phyloP scores from a whole-genome alignment of 2,329 filamentous ascomycete genomes.

The Paecilomyces formosus region DNA sequence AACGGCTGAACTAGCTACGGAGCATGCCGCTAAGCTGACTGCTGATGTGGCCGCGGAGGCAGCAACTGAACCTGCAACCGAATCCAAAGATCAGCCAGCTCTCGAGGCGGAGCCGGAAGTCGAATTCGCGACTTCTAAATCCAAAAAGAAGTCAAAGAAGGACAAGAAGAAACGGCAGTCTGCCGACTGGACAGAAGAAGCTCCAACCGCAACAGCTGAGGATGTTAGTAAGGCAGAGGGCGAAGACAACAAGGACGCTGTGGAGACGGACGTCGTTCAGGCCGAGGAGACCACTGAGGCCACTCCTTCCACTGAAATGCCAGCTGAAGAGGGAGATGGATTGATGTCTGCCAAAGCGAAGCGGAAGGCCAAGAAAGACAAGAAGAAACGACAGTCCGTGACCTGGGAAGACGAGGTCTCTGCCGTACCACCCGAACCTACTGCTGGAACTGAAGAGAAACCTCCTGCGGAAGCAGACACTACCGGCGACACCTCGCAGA shows the following conservation, averaged over 20 bases:
- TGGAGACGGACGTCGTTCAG: not conserved
- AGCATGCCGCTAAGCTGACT: not conserved
- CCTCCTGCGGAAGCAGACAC: not conserved
- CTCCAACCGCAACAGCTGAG: not conserved
- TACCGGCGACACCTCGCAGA: not conserved
- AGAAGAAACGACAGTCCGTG: conserved; percentile 25
- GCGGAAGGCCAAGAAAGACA: conserved; percentile 44
- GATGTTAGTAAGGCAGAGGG: not conserved
- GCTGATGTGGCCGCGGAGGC: not conserved
- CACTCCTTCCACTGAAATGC: too few species aligned
- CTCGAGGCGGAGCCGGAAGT: not conserved
- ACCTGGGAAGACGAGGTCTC: conserved; percentile 14
- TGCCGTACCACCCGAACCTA: conserved; percentile 3
- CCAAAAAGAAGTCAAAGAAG: conserved; percentile 16
- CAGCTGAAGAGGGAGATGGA: not conserved
- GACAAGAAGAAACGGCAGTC: conserved; percentile 4
- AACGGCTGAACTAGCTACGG: not conserved
- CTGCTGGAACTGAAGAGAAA: conserved; percentile 3
- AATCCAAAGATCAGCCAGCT: not conserved
- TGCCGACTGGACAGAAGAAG: not conserved
- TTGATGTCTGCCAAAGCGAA: conserved; percentile 30
- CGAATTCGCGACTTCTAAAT: conserved; percentile 7
- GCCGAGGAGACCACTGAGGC: not conserved
- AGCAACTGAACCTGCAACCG: not conserved
- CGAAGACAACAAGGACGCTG: not conserved